Evolutionary conservation across 495 filamentous ascomycete genomes (phyloP).

Genomic region (Daldinia bambusicola): DNA sequence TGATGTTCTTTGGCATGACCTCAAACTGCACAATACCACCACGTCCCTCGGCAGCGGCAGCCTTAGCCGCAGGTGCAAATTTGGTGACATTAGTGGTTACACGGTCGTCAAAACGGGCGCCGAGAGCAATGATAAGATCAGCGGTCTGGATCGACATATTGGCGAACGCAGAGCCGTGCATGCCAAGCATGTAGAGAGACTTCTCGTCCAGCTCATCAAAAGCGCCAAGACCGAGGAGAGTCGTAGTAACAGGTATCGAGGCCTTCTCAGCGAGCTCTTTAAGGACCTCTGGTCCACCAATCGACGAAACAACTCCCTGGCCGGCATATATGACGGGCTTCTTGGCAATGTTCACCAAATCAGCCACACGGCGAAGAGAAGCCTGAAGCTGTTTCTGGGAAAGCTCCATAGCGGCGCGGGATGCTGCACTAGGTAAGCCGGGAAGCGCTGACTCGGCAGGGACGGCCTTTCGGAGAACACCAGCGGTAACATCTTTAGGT

Average conservation of each 20-base stretch:
- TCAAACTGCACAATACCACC: constrained; percentile 86
- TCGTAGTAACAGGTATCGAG: constrained; percentile 80
- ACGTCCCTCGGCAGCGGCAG: constrained; percentile 73
- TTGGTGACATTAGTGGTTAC: constrained; percentile 72
- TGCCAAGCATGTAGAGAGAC: constrained; percentile 83
- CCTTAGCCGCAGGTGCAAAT: constrained; percentile 74
- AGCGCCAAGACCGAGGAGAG: constrained; percentile 79
- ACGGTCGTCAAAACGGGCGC: constrained; percentile 81
- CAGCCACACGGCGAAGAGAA: constrained; percentile 70
- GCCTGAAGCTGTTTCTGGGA: constrained; percentile 67
- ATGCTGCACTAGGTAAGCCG: constrained; percentile 74
- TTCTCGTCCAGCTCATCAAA: constrained; percentile 81
- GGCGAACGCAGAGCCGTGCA: constrained; percentile 83
- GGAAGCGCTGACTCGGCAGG: constrained; percentile 72
- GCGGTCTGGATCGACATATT: constrained; percentile 84
- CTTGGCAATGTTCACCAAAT: constrained; percentile 77
- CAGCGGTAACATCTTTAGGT: constrained; percentile 81
- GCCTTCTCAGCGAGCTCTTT: constrained; percentile 76
- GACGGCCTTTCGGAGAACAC: constrained; percentile 72
- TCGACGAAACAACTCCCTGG: constrained; percentile 71
- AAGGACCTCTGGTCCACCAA: constrained; percentile 73
- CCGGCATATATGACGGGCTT: constrained; percentile 82
- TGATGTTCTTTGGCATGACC: constrained; percentile 87
- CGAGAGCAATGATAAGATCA: constrained; percentile 80
- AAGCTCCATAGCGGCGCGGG: constrained; percentile 69